Evolutionary conservation across 352 stramenopile genomes (phyloP), one percentile per base, ranked within the genome.

Genomic region (Phytophthora tubulina): DNA sequence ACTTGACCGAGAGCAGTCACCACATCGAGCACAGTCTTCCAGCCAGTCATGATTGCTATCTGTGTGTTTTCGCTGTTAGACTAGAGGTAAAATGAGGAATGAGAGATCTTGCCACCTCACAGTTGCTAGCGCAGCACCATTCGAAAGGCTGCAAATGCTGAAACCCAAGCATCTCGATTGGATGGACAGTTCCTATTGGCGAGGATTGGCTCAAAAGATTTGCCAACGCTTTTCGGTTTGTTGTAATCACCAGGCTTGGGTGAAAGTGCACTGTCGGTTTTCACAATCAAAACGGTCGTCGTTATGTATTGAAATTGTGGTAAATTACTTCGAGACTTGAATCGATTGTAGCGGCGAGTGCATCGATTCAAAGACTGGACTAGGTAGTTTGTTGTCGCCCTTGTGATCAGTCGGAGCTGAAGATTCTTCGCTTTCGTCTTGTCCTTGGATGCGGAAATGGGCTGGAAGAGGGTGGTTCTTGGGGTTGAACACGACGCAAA

Each of bases 391-490:
- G 15, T 42, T 60, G 53, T 79, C 64, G n/a, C 14, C 32, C n/a
- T 72, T 72, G 14, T 64, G 53, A n/a, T 35, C 11, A 4, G 38
- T 10, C 50, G 62, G 10, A 4, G 30, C 49, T 48, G 32, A 45
- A 27, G 31, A 15, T 32, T 21, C 48, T 31, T 67, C 56, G 15
- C 33, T 62, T 48, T 61, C 57, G 10, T 45, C 17, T 33, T 53
- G 36, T 39, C 21, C 59, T n/a, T 53, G 60, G 52, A 38, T 1
- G 31, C 61, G 27, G 38, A 80, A 80, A 13, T 64, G 56, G 2
- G 67, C 64, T 2, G 69, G 69, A n/a, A 75, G 54, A 35, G 69
- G 73, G 36, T 79, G 72, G 2, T 62, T 79, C 59, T 72, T 77
- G 30, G 73, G 61, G 57, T 77, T 41, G 45, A 70, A 80, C 35